Evolutionary conservation across 768 basidiomycete genomes (phyloP), one percentile per base, ranked within the genome.

Genomic region (Butyriboletus loyo): DNA sequence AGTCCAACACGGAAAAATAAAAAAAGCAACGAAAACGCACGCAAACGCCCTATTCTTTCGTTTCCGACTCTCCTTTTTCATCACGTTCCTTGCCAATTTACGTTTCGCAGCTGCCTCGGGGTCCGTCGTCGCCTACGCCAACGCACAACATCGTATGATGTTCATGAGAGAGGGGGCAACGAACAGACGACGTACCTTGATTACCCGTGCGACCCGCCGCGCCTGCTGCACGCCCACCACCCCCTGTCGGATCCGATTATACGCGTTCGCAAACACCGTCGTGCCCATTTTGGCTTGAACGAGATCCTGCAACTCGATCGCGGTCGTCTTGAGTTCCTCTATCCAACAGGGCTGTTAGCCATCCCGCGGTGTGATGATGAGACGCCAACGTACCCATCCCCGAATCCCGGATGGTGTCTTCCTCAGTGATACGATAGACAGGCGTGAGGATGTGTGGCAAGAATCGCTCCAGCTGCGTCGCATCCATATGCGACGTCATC

Each of bases 41-140:
- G 77, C 75, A 64, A 83, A 85, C 24, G 67, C 63, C 25, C 75
- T 68, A 40, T 77, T 79, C 69, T 92, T 94, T 62, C 91, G 74
- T 67, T 95, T 95, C 64, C 85, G 78, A 57, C 87, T 87, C 60
- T 90, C 91, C 70, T 92, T 93, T 75, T 95, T 95, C 59, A 81
- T 75, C 10, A 68, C 69, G 56, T 91, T 90, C 57, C 84, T 73
- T 58, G 86, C 85, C 50, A 81, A 63, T 68, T 88, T 92, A 52
- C 89, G 74, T 66, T 80, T 86, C 15, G 90, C 88, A 22, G 89
- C 86, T 1, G 78, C 82, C 60, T 87, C 82, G 0, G 94, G 93
- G 60, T 93, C 78, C 0, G 78, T 81, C 7, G 87, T 78, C 10
- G 75, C 81, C 75, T 91, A 73, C n/a, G 75, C 56, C 48, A n/a